Evolutionary conservation across 2,329 filamentous ascomycete genomes (phyloP).

Genomic region (Eurotiales sp.): DNA sequence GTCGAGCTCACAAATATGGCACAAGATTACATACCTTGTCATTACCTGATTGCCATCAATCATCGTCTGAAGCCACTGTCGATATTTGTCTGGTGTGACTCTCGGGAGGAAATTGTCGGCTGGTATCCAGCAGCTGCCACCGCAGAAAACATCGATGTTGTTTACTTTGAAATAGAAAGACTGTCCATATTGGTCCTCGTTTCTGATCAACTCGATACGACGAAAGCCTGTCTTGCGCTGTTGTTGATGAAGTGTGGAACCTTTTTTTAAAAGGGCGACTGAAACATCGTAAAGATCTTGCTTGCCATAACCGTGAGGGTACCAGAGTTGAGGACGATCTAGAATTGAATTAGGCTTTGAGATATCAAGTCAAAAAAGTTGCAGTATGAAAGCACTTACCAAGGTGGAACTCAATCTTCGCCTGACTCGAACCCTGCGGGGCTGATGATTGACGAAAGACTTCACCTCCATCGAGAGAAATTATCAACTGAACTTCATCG

Average conservation of each 20-base stretch:
- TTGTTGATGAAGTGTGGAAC: conserved; percentile 41
- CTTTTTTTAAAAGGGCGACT: conserved; percentile 40
- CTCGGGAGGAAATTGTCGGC: conserved; percentile 52
- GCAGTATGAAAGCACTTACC: conserved; percentile 38
- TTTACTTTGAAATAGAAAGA: conserved; percentile 58
- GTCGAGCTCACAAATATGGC: conserved; percentile 55
- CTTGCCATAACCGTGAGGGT: conserved; percentile 56
- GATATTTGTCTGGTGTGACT: conserved; percentile 46
- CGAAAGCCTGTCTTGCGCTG: conserved; percentile 49
- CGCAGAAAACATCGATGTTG: conserved; percentile 55
- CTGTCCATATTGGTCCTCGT: conserved; percentile 45
- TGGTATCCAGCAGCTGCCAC: conserved; percentile 58
- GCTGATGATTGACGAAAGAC: background rate
- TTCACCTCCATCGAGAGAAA: background rate
- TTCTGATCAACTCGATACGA: conserved; percentile 29
- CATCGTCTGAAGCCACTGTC: conserved; percentile 51
- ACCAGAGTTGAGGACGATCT: conserved; percentile 53
- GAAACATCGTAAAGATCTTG: conserved; percentile 56
- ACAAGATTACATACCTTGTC: conserved; percentile 52
- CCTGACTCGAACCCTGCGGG: conserved; percentile 26
- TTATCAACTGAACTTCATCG: conserved; percentile 17
- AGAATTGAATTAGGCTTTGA: conserved; percentile 14
- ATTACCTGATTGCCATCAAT: conserved; percentile 53
- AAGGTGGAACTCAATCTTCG: conserved; percentile 14
- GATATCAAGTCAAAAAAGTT: conserved; percentile 25